Evolutionary conservation across 202 grass and related monocot genomes (phyloP).

Genomic region (Hordeum pubiflorum): DNA sequence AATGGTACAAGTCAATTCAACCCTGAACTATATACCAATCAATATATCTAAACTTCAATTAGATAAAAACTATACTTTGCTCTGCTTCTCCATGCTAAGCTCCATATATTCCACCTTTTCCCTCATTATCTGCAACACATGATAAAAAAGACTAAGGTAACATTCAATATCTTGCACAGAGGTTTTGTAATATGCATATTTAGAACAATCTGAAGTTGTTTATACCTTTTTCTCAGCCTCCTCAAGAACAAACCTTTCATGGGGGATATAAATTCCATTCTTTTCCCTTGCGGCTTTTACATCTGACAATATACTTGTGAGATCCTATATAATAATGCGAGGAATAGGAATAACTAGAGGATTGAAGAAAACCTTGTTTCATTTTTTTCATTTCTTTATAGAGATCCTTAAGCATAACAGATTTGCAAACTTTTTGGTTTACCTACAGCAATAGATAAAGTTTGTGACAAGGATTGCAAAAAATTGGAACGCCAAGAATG

Average conservation of each 20-base stretch:
- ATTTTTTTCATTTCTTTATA: constrained; percentile 83
- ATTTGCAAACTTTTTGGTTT: constrained; percentile 67
- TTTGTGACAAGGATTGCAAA: constrained; percentile 14
- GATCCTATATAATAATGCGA: constrained; percentile 26
- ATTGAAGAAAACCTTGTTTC: constrained; percentile 64
- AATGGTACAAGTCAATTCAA: constrained; percentile 20
- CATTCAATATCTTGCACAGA: constrained; percentile 6
- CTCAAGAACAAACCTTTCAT: constrained; percentile 58
- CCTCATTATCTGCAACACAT: constrained; percentile 49
- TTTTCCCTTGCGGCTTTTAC: constrained; percentile 80
- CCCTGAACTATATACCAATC: neutral
- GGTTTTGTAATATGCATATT: constrained; percentile 3
- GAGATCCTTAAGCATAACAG: constrained; percentile 67
- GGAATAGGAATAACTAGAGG: neutral
- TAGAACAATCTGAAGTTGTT: neutral
- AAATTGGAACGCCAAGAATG: neutral
- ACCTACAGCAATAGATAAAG: constrained; percentile 41
- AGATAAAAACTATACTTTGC: constrained; percentile 39
- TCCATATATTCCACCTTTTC: constrained; percentile 59
- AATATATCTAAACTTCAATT: constrained; percentile 4
- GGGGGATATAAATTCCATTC: constrained; percentile 79
- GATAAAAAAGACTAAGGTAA: constrained; percentile 5
- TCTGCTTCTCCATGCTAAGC: constrained; percentile 42
- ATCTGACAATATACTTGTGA: constrained; percentile 49
- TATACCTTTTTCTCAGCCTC: constrained; percentile 79